Evolutionary conservation across 345 rosid genomes (phyloP).

Genomic region (Corymbia maculata): DNA sequence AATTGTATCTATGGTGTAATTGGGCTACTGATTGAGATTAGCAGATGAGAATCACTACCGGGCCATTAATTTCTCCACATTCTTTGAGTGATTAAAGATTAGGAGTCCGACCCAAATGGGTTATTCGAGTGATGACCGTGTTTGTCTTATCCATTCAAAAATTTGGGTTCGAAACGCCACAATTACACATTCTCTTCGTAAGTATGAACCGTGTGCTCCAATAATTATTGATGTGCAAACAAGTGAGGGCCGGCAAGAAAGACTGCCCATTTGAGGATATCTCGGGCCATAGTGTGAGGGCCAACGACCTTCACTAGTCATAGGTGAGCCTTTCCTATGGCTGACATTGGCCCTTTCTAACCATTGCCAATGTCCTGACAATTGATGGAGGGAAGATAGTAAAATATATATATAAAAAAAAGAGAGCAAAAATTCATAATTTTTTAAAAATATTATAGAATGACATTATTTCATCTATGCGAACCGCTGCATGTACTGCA

Average conservation of each 20-base stretch:
- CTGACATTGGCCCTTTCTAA: accelerated
- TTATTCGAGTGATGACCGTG: background rate
- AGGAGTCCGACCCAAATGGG: background rate
- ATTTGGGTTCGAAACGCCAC: background rate
- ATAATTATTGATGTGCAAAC: background rate
- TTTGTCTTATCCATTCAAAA: background rate
- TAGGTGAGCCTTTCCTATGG: background rate
- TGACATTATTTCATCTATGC: too few species aligned
- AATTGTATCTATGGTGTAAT: background rate
- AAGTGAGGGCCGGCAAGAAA: background rate
- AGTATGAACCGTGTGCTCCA: background rate
- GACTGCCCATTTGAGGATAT: background rate
- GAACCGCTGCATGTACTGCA: accelerated
- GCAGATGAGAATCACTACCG: background rate
- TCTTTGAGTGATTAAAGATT: background rate
- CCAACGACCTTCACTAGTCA: accelerated
- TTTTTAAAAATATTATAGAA: too few species aligned
- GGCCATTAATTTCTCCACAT: background rate
- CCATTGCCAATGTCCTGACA: background rate
- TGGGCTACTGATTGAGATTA: background rate
- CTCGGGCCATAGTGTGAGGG: background rate
- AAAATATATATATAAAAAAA: too few species aligned
- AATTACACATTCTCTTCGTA: background rate
- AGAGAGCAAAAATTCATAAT: too few species aligned
- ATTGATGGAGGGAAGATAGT: background rate